phyloP scores from a whole-genome alignment of 495 filamentous ascomycete species.

The Hyaloscypha hepaticicola region DNA sequence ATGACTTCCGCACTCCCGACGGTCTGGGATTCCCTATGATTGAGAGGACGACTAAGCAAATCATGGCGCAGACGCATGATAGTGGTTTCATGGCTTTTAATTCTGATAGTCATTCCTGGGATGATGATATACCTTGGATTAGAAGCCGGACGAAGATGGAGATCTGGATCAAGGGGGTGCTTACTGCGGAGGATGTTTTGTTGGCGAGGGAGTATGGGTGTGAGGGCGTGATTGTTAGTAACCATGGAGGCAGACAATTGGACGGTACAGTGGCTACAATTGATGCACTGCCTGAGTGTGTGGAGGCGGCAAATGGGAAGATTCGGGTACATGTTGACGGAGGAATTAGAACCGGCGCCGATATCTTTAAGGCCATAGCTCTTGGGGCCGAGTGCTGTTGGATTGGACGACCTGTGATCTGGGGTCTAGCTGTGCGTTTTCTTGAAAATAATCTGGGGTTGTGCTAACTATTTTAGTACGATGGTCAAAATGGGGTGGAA shows the following conservation, averaged over 20 bases:
- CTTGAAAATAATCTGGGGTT: background rate
- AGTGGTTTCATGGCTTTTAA: constrained; percentile 34
- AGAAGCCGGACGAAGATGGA: constrained; percentile 41
- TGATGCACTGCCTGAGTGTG: constrained; percentile 59
- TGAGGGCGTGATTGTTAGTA: constrained; percentile 58
- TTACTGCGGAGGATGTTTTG: constrained; percentile 57
- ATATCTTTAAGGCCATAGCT: constrained; percentile 62
- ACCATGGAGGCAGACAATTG: constrained; percentile 66
- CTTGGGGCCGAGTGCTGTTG: constrained; percentile 43
- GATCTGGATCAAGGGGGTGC: constrained; percentile 63
- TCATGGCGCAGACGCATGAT: constrained; percentile 30
- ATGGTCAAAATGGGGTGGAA: constrained; percentile 42
- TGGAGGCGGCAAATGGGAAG: constrained; percentile 49
- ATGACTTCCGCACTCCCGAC: constrained; percentile 23
- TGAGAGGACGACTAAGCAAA: constrained; percentile 9
- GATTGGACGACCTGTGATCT: constrained; percentile 40
- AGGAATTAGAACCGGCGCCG: constrained; percentile 58
- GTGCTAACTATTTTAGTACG: constrained; percentile 29
- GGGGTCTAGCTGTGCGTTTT: constrained; percentile 40
- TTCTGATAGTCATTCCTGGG: constrained; percentile 39
- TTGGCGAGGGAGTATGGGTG: constrained; percentile 51
- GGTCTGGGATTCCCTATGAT: constrained; percentile 13
- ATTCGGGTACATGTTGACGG: constrained; percentile 66
- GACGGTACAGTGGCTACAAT: constrained; percentile 61
- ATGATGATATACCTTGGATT: constrained; percentile 55